Evolutionary conservation across 1,284 basidiomycete species (phyloP), one percentile per base, ranked within the genome.

Genomic region (Cryptococcus wingfieldii): DNA sequence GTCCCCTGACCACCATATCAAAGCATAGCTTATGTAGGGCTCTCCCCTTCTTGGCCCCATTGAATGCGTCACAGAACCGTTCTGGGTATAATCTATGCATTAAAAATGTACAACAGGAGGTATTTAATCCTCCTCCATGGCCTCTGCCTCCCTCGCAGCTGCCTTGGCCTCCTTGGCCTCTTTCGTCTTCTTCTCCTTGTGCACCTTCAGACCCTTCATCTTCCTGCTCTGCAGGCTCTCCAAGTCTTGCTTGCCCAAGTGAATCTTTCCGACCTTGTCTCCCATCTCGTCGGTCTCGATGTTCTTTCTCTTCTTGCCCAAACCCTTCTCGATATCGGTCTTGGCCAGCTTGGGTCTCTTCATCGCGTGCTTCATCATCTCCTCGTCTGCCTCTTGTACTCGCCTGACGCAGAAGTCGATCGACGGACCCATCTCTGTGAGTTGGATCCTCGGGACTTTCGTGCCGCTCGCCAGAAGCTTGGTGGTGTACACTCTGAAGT

Each of bases 281-380:
- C 95, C 95, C 95, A 98, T 97, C 76, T 92, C 91, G 79, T 98
- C 95, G 62, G 93, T 90, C 80, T 96, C 92, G 75, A 94, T 76
- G 76, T 97, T 97, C 84, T 91, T 93, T 77, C 83, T 84, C 83
- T 90, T 93, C 82, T 90, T 90, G 41, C 89, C 90, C n/a, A 90
- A 72, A 0, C 91, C 91, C 72, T 83, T 86, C 79, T 90, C 90
- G 47, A 91, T 78, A 47, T 91, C 88, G 63, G 82, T 82, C 79
- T 91, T 90, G 77, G 87, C 87, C 61, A 96, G 69, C 81, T 94
- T 97, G 47, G 90, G 89, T 59, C 87, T 80, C 74, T 81, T 88
- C 80, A 92, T 82, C 12, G 94, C 90, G 60, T 82, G 81, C 74
- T 88, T 89, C 78, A 88, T 80, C 72, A 90, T 77, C 67, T 93